Base-by-base conservation (phyloP, 352 stramenopile genomes). In the Phytophthora fragariae region DNA sequence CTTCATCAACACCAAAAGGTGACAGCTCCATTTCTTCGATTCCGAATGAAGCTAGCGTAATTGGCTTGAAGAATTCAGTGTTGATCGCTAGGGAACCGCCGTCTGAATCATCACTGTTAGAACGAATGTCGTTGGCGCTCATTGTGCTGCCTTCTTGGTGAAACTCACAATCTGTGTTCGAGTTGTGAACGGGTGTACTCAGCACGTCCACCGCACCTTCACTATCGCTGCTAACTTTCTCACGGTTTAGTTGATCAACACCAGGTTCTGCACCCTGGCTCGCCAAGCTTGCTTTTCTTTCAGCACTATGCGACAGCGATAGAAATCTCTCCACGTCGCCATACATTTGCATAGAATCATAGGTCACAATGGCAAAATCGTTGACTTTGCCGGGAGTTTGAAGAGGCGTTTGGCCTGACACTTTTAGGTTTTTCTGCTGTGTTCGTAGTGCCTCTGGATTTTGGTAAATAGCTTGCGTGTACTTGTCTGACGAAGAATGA, bases 21-120 rank as follows among this genome's bases (percentile, higher is more conserved):
- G 83, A 89, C 2, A 88, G 19, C 52, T 86, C 70, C 14, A 89
- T 33, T 62, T 88, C 79, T 8, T 77, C 50, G 35, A 85, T 91
- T 4, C 81, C 81, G 39, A 89, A 65, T 2, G 79, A 85, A 19
- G 59, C 63, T 33, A 90, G 33, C 1, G 81, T 88, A 33, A 89
- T 78, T 24, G 83, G 72, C 31, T 74, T 49, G 46, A 73, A 76
- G 39, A 56, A 52, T 1, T 52, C 44, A 14, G 69, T 37, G 11
- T 75, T 57, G 5, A 73, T 65, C 15, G 54, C 49, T 15, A 77
- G 31, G 5, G 24, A 15, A 1, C n/a, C 31, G 35, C 44, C 39
- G 15, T 61, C 46, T 9, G 31, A 64, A 60, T 49, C 50, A 7
- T 10, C 44, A 15, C 15, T 41, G 11, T 31, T 24, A 17, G n/a